These are phyloP conservation scores for Solanum hybrid DNA, from an alignment of 305 asterid genomes.

Conservation along the genomic window DNA sequence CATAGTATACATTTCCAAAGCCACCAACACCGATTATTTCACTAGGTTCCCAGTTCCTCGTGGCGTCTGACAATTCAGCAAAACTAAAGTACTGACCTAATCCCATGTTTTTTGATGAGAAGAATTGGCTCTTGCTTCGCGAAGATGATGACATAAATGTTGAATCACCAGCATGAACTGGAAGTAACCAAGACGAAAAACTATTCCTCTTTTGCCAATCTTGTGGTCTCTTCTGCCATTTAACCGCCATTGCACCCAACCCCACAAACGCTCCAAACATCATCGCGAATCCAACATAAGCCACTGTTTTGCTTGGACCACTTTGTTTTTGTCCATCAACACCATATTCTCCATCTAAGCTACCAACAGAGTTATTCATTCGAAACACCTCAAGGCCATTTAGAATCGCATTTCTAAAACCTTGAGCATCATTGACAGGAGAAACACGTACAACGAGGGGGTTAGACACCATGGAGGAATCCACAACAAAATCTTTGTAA, in stretches of 20 bases:
- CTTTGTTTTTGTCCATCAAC: slow-evolving; percentile 30
- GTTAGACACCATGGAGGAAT: slow-evolving; percentile 46
- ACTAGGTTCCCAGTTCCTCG: slow-evolving; percentile 33
- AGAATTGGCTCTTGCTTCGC: slow-evolving; percentile 54
- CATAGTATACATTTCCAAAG: slow-evolving; percentile 46
- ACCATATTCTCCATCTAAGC: slow-evolving; percentile 70
- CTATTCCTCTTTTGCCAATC: slow-evolving; percentile 81
- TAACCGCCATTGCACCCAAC: slow-evolving; percentile 82
- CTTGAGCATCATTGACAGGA: slow-evolving; percentile 51
- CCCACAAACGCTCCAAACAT: slow-evolving; percentile 93
- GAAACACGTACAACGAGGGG: slow-evolving; percentile 62
- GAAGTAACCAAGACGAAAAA: slow-evolving; percentile 90
- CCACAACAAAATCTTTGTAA: slow-evolving; percentile 67
- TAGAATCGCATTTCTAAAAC: slow-evolving; percentile 60
- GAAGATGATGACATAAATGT: slow-evolving; percentile 57
- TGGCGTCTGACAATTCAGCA: slow-evolving; percentile 37
- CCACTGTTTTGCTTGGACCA: slow-evolving; percentile 47
- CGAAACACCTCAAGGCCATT: slow-evolving; percentile 74
- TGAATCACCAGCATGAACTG: slow-evolving; percentile 74
- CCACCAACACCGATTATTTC: slow-evolving; percentile 45
- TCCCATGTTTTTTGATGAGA: slow-evolving; percentile 28
- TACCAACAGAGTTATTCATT: slow-evolving; percentile 81
- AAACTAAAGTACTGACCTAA: slow-evolving; percentile 34
- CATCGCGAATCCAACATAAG: slow-evolving; percentile 92
- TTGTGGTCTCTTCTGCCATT: slow-evolving; percentile 88